Conservation (phyloP, 371 early-diverging fungal species). For the Capillidium rhysosporum region DNA sequence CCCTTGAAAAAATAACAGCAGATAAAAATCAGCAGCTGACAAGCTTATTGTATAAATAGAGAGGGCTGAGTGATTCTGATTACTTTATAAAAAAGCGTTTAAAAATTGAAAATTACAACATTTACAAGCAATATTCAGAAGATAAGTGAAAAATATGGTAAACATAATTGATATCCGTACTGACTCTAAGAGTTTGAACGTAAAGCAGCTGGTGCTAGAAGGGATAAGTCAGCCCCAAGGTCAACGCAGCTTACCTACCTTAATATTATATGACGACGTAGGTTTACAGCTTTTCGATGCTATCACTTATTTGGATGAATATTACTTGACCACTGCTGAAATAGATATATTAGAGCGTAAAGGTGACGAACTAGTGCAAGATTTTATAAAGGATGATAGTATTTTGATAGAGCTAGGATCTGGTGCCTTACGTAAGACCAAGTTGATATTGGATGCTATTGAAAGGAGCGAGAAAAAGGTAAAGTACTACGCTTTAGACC, state of each 20-base stretch:
- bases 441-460: conserved; percentile 49
- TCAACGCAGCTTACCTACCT: conserved; percentile 34
- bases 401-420: conserved; percentile 67
- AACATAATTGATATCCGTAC: not conserved
- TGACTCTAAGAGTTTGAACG: not conserved
- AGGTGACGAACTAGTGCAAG: conserved; percentile 34
- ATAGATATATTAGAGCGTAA: conserved; percentile 40
- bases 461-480: conserved; percentile 33
- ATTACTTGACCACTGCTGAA: conserved; percentile 70
- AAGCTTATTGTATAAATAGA: too few relatives aligned
- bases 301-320: conserved; percentile 66
- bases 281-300: conserved; percentile 74
- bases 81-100: too few relatives aligned
- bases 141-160: too few relatives aligned
- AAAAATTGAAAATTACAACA: too few relatives aligned
- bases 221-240: not conserved
- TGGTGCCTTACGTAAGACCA: conserved; percentile 75
- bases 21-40: too few relatives aligned
- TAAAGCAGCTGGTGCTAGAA: not conserved
- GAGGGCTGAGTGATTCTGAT: too few relatives aligned
- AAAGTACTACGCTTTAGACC: conserved; percentile 81
- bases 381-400: conserved; percentile 35
- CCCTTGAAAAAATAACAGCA: too few relatives aligned
- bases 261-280: conserved; percentile 63
- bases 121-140: too few relatives aligned